Evolutionary conservation across 305 asterid species (phyloP), one percentile per base, ranked within the genome.

Genomic region (Solanum hybrid): DNA sequence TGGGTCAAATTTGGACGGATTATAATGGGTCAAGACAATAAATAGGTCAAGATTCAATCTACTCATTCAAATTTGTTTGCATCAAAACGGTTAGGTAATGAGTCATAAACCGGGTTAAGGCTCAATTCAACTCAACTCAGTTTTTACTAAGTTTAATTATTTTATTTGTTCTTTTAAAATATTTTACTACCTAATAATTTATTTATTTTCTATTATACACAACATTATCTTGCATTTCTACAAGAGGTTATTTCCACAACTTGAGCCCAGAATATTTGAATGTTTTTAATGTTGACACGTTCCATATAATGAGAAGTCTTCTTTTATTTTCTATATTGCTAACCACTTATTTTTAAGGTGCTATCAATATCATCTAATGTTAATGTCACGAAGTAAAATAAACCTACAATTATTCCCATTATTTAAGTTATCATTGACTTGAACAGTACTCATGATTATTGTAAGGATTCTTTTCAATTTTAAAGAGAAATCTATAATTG

Each of bases 341-440:
- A 69, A 69, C 76, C 76, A 24, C 33, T 69, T 24, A 24, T 4
- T 24, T 69, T 71, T 71, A 24, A 71, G 31, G 33, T 24, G 20
- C 33, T 24, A 71, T 71, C 20, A 71, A 69, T 69, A 24, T 69
- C 33, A 69, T 69, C 31, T 24, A 5, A 24, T 24, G 77, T 26
- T 11, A 26, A 71, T 8, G 33, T 71, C 33, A 71, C 77, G 8
- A 71, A 71, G 2, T 26, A 71, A 24, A 24, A 71, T 11, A 71
- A 71, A 26, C 33, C 1, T 71, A 26, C 33, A 71, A 71, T 71
- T 71, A 69, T 69, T 69, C 76, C 33, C 33, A 24, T 24, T 69
- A 71, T 71, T 69, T 71, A 24, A 71, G 33, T 71, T 71, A 28
- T 71, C 9, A 71, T 71, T 71, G 77, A 82, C 87, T 42, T 42